A percentile compares a stretch with the other conserved stretches of the same genome.
phyloP scores from a whole-genome alignment of 148 eudicot species.

The Salicornia ramosissima region DNA sequence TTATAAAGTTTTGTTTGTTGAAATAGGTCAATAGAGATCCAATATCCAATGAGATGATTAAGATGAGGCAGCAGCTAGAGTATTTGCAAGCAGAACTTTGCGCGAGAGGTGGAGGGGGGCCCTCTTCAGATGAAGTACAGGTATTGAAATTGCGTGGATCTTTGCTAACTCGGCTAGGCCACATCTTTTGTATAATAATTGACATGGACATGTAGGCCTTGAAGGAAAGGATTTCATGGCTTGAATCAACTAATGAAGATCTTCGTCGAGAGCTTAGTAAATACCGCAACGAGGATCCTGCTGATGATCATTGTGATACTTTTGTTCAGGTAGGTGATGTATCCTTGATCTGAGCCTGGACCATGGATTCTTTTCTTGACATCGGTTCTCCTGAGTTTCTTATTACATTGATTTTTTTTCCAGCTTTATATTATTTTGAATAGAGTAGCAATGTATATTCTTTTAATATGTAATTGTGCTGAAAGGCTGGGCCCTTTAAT shows the following conservation, averaged over 20 bases:
- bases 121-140: conserved; percentile 71
- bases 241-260: conserved; percentile 84
- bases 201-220: conserved; percentile 41
- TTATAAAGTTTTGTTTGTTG: conserved; percentile 16
- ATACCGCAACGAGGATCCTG: conserved; percentile 56
- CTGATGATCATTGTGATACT: conserved; percentile 44
- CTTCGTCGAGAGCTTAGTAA: conserved; percentile 73
- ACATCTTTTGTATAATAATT: neutral
- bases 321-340: conserved; percentile 47
- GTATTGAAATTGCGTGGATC: conserved; percentile 28
- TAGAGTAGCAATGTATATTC: neutral
- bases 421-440: neutral
- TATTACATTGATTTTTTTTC: neutral
- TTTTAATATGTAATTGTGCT: conserved; percentile 4
- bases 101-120: conserved; percentile 86
- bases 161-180: neutral
- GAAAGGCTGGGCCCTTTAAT: conserved; percentile 7
- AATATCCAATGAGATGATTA: conserved; percentile 84
- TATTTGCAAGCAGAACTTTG: conserved; percentile 95
- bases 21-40: conserved; percentile 90
- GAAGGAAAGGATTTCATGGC: conserved; percentile 83
- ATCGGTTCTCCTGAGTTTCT: neutral
- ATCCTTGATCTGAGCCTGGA: neutral
- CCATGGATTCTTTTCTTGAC: neutral
- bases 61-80: conserved; percentile 95